Evolutionary conservation across 805 yeast species (phyloP), one percentile per base, ranked within the genome.

Genomic region (Komagataella ulmi): DNA sequence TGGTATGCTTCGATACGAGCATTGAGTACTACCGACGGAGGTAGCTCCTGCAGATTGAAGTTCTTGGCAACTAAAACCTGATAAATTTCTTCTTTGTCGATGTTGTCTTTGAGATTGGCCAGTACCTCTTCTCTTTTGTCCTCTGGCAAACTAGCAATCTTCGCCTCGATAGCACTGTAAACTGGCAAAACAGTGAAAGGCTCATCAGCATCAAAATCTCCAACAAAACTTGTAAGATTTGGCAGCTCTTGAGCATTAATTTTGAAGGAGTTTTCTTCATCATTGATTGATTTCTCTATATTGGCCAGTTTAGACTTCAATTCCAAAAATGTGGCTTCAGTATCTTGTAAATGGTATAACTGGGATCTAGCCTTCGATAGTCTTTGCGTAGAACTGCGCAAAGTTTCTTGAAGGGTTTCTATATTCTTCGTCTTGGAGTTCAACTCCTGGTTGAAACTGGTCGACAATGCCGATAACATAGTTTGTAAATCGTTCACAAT

Each of bases 1-100:
- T 76, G 73, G 66, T 91, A 91, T 1, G 97, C 96, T 48, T 76
- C 74, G 46, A 91, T 79, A 46, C 97, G 72, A 0, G 97, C 97
- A 53, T 79, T 75, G 17, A 89, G 67, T 2, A 85, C 73, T 17
- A 65, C 63, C 14, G 69, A 55, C 2, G 76, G 75, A 7, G 83
- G 84, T 36, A 81, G 62, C 23, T 64, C 65, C 7, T 53, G 47
- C 2, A 49, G 52, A 48, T 66, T 23, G 24, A 65, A 50, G 45
- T 60, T 65, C 6, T 62, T 61, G 55, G 64, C 57, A 49, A 59
- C 52, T 52, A 56, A 58, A 49, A 61, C 57, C 45, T 57, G 61
- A 6, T 63, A 66, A 3, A 62, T 56, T 10, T 60, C 51, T 55
- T 65, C 67, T 45, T 63, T 53, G 18, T 60, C 59, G 3, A 60